Conservation (phyloP, 805 yeast genomes). For the Lipomyces sp. region DNA sequence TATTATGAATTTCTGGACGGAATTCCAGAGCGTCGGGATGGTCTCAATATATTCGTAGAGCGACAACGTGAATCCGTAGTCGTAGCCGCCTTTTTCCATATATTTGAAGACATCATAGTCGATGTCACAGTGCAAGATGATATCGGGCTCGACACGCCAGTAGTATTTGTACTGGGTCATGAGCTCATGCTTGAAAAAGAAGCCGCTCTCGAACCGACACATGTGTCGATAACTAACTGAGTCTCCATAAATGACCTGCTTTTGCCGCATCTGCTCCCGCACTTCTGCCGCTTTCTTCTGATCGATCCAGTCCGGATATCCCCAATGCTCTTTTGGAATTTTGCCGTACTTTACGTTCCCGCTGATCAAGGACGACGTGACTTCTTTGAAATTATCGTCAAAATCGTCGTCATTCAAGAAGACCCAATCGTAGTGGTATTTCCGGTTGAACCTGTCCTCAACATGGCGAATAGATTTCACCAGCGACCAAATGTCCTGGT, state of each 20-base stretch:
- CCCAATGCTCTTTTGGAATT: conserved; percentile 82
- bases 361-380: conserved; percentile 58
- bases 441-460: conserved; percentile 78
- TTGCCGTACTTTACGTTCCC: conserved; percentile 74
- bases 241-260: conserved; percentile 72
- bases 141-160: conserved; percentile 92
- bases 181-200: conserved; percentile 73
- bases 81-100: conserved; percentile 75
- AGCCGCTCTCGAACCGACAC: conserved; percentile 89
- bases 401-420: conserved; percentile 83
- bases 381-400: conserved; percentile 66
- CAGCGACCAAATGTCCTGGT: conserved; percentile 62
- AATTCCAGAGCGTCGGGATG: conserved; percentile 76
- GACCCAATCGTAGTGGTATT: conserved; percentile 88
- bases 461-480: conserved; percentile 66
- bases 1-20: conserved; percentile 66
- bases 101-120: conserved; percentile 78
- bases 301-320: conserved; percentile 82
- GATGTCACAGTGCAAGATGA: conserved; percentile 73
- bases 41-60: conserved; percentile 72
- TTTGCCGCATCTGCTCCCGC: conserved; percentile 59
- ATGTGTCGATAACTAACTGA: conserved; percentile 80
- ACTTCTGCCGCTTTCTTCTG: conserved; percentile 66
- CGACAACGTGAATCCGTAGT: conserved; percentile 77
- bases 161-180: conserved; percentile 76